Conservation (phyloP, 441 rosid species). For the Kokia cookei region DNA sequence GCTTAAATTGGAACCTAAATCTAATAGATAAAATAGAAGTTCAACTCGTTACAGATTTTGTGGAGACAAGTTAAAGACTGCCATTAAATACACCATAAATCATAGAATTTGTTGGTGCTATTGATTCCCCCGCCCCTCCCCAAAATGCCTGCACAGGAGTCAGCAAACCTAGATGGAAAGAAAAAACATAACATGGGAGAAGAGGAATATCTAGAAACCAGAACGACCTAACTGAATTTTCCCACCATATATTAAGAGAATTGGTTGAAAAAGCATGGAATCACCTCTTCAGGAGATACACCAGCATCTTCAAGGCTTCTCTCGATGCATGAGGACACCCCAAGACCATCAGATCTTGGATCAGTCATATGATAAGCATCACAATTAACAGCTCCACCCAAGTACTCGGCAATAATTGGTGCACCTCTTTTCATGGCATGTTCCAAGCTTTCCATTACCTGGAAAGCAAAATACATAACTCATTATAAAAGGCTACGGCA, state of each 20-base stretch:
- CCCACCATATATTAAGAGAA: neutral
- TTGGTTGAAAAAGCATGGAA: neutral
- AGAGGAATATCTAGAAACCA: neutral
- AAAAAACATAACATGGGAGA: neutral
- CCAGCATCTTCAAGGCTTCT: slow-evolving; percentile 97
- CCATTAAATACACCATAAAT: neutral
- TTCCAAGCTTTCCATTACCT: slow-evolving; percentile 99
- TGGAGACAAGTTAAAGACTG: neutral
- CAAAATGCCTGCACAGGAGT: neutral
- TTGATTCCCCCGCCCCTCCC: neutral
- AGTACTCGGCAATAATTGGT: slow-evolving; percentile 86
- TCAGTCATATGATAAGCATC: slow-evolving; percentile 99
- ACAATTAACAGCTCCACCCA: slow-evolving; percentile 95
- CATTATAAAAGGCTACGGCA: neutral
- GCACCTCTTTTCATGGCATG: slow-evolving; percentile 94
- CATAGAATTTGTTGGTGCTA: neutral
- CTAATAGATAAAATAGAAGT: neutral
- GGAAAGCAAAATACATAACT: neutral
- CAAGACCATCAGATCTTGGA: slow-evolving; percentile 98
- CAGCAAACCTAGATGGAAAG: neutral
- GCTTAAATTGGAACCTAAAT: neutral
- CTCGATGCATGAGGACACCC: slow-evolving; percentile 93
- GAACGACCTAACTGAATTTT: neutral
- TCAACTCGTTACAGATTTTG: neutral
- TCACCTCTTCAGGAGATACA: slow-evolving; percentile 93